Percentiles rank a stretch among this genome's conserved stretches.
Evolutionary conservation across 176 grass and related monocot genomes (phyloP).

Genomic region (Themeda triandra): DNA sequence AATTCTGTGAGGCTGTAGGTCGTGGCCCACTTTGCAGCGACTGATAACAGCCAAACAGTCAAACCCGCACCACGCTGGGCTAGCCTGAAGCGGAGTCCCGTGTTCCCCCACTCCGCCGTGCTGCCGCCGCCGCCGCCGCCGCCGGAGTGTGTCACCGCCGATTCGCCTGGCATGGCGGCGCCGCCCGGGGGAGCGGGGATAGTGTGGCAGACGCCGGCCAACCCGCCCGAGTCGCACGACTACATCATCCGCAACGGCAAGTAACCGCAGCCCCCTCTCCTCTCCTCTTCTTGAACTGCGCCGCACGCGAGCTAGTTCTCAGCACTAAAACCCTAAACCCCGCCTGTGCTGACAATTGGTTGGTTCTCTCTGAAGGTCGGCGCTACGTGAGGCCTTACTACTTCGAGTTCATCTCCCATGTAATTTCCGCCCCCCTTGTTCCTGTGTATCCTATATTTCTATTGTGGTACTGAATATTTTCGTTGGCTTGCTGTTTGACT

Average conservation of each 20-base stretch:
- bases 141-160: neutral
- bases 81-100: neutral
- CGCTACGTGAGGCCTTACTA: conserved; percentile 92
- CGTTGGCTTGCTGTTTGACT: neutral
- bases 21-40: neutral
- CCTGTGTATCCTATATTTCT: neutral
- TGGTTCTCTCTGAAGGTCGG: conserved; percentile 38
- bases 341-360: neutral
- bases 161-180: conserved; percentile 28
- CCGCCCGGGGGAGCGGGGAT: conserved; percentile 48
- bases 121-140: neutral
- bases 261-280: neutral
- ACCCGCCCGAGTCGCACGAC: conserved; percentile 63
- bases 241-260: conserved; percentile 76
- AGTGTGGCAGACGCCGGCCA: conserved; percentile 89
- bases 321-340: conserved; percentile 14
- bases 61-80: neutral
- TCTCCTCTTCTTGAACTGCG: neutral
- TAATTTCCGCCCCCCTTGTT: conserved; percentile 25
- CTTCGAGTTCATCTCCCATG: conserved; percentile 96
- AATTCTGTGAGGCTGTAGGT: neutral
- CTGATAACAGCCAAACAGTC: neutral
- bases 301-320: neutral
- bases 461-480: neutral
- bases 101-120: neutral